Conservation (phyloP, 345 rosid genomes). For the Boechera divaricarpa region DNA sequence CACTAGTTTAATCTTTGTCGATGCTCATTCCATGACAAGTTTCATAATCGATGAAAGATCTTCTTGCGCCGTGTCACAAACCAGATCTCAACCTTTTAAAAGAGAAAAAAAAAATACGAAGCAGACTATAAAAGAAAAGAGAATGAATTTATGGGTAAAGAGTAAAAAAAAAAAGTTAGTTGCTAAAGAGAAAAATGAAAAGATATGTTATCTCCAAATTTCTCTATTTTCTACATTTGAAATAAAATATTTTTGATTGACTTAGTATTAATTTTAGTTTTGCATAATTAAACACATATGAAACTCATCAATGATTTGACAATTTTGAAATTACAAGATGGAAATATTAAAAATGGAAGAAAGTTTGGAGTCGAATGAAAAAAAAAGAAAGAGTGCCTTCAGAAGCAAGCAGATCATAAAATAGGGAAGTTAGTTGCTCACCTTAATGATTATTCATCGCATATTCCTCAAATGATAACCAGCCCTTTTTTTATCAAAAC, state of each 20-base stretch:
- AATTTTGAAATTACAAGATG: constrained; percentile 25
- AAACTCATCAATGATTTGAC: constrained; percentile 10
- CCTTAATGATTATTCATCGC: constrained; percentile 34
- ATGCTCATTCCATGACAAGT: background rate
- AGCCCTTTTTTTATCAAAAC: background rate
- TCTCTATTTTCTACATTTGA: background rate
- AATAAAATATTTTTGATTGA: constrained; percentile 18
- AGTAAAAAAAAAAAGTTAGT: background rate
- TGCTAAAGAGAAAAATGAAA: background rate
- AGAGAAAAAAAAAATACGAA: background rate
- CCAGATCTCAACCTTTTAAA: background rate
- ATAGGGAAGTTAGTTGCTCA: constrained; percentile 37
- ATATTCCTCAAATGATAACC: constrained; percentile 32
- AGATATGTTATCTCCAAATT: background rate
- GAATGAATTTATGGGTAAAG: background rate
- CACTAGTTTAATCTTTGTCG: background rate
- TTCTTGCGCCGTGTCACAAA: background rate
- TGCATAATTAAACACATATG: background rate
- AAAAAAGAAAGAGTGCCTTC: constrained; percentile 22
- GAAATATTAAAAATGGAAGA: constrained; percentile 9
- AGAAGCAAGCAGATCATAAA: constrained; percentile 28
- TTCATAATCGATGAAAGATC: background rate
- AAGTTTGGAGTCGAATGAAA: constrained; percentile 12
- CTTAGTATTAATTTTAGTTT: constrained; percentile 1
- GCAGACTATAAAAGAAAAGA: background rate